Percentiles rank a stretch among this genome's conserved stretches.
phyloP scores from a whole-genome alignment of 495 filamentous ascomycete genomes.

The Zalerion maritima region DNA sequence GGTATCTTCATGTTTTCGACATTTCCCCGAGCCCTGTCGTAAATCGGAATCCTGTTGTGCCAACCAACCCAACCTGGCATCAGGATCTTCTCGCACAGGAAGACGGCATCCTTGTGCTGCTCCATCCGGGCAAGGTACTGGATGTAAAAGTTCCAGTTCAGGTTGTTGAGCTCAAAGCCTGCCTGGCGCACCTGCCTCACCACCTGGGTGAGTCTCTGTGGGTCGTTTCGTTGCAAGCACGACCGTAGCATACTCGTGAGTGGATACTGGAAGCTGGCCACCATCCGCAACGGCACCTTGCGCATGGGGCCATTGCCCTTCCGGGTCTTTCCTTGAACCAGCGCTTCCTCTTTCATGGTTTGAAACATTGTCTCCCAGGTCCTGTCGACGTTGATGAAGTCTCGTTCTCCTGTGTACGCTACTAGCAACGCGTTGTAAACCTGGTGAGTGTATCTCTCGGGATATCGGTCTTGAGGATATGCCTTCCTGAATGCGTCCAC shows the following conservation, averaged over 20 bases:
- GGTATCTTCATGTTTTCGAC: too few species aligned
- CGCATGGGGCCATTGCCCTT: conserved; percentile 3
- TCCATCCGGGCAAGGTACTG: conserved; percentile 30
- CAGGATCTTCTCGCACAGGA: conserved; percentile 52
- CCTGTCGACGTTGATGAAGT: too few species aligned
- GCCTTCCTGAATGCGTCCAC: too few species aligned
- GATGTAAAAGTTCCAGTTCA: conserved; percentile 48
- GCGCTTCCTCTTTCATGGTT: conserved; percentile 2
- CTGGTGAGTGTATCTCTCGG: too few species aligned
- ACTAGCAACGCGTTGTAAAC: too few species aligned
- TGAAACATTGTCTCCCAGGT: neutral
- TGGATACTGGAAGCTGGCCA: conserved; percentile 41
- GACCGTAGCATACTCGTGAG: conserved; percentile 47
- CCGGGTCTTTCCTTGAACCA: conserved; percentile 4
- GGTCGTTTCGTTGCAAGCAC: conserved; percentile 31
- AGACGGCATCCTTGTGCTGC: conserved; percentile 40
- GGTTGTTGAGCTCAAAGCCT: conserved; percentile 54
- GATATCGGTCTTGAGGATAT: too few species aligned
- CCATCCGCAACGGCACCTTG: conserved; percentile 19
- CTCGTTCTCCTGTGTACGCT: too few species aligned
- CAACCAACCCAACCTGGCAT: conserved; percentile 67
- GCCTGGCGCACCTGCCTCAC: conserved; percentile 35
- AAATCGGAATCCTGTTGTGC: too few species aligned
- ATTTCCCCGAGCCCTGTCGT: too few species aligned
- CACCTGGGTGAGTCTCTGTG: conserved; percentile 29